Base-by-base conservation (phyloP, 2,329 filamentous ascomycete genomes). In the Trematosphaeria pertusa region DNA sequence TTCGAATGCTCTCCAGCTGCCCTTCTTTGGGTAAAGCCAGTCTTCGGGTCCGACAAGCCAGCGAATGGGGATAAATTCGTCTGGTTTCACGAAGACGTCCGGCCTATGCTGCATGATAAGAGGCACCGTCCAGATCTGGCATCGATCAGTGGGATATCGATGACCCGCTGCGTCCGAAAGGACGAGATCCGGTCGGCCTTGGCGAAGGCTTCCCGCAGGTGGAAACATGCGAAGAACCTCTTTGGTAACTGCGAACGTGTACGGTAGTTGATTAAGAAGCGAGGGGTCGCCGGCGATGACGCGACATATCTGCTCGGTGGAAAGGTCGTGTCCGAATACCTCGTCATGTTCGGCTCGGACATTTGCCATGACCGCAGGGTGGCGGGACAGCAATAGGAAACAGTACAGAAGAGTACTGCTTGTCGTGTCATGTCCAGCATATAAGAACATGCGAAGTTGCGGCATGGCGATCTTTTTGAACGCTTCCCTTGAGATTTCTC, bases 1-100 rank as follows among this genome's bases (percentile, higher is more conserved):
- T 36, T 74, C 69, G 46, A 76, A 76, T 0, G 71, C 55, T 15
- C 67, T 52, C 48, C 52, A 73, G 9, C 56, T 59, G n/a, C 41
- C 52, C 10, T 37, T 37, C 5, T 22, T 12, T 11, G 52, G 54
- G 37, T 53, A 46, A 6, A 58, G 39, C 11, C 24, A 18, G 26
- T 58, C 28, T 3, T 43, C 40, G 4, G 37, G 19, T 2, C 32
- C 32, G 3, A 53, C 50, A 1, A 58, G 21, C 38, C 48, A 64
- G 10, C 61, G 52, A 26, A 61, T 56, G 8, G 61, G 60, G 15
- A 51, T 21, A 41, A 63, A 64, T 3, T 37, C 37, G 3, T 53
- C 34, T 3, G 57, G 45, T 3, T 47, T 19, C 1, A 31, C 26
- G 19, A 38, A 61, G 9, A 40, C 40, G 11, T 38, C 21, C 4